Evolutionary conservation across 345 rosid species (phyloP).

Genomic region (Bruguiera gymnorhiza): DNA sequence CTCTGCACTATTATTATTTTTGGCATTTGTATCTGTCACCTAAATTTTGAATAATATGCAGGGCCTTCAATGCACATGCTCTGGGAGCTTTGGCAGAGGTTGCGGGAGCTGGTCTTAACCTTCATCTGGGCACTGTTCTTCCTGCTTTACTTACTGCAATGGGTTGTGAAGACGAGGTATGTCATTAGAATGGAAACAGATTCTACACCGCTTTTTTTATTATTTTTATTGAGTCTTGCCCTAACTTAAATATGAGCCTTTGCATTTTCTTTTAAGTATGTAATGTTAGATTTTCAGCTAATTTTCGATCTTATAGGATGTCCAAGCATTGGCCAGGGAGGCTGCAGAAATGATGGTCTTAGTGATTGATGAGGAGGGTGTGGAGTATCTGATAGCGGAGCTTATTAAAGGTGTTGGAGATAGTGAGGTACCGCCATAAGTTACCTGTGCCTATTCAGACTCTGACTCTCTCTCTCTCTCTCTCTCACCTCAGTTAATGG

Average conservation of each 20-base stretch:
- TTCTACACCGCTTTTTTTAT: not conserved
- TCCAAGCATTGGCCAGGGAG: conserved; percentile 77
- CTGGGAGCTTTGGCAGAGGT: conserved; percentile 97
- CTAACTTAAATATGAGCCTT: no score
- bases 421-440: conserved; percentile 50
- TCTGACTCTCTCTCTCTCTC: not conserved
- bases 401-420: conserved; percentile 82
- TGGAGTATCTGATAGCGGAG: conserved; percentile 75
- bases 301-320: conserved; percentile 51
- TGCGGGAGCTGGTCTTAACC: conserved; percentile 87
- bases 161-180: conserved; percentile 72
- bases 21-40: not conserved
- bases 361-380: conserved; percentile 91
- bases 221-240: not conserved
- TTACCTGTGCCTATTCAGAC: not conserved
- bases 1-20: conserved; percentile 4
- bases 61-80: conserved; percentile 97
- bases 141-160: conserved; percentile 89
- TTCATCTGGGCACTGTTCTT: conserved; percentile 84
- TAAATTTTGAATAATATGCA: conserved; percentile 30
- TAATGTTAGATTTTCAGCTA: conserved; percentile 4
- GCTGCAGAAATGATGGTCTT: conserved; percentile 83
- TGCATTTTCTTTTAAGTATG: no score
- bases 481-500: conserved; percentile 9
- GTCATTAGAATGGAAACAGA: not conserved